Conservation (phyloP, 352 stramenopile species). For the Plasmopara muralis region DNA sequence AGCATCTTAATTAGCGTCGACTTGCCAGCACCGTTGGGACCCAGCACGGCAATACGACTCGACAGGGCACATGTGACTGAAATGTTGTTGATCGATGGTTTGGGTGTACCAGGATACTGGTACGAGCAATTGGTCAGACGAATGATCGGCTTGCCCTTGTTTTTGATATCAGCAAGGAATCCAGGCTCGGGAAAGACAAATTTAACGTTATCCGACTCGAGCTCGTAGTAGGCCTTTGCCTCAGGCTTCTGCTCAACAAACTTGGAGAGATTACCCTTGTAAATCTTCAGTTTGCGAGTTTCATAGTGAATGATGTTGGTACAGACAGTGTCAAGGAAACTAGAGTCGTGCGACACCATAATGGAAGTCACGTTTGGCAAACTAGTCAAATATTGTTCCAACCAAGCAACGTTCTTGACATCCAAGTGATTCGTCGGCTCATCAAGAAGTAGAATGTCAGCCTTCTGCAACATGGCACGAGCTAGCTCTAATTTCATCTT, state of each 20-base stretch:
- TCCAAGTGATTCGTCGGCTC: constrained; percentile 94
- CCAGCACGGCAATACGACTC: constrained; percentile 74
- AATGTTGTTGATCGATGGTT: constrained; percentile 82
- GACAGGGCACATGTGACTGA: constrained; percentile 74
- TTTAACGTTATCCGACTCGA: constrained; percentile 78
- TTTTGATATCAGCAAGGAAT: constrained; percentile 88
- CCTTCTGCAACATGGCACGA: constrained; percentile 92
- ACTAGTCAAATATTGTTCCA: constrained; percentile 88
- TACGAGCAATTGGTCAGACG: constrained; percentile 83
- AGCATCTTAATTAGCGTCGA: constrained; percentile 96
- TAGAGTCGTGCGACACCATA: constrained; percentile 95
- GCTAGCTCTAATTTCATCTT: constrained; percentile 94
- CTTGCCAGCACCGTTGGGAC: constrained; percentile 93
- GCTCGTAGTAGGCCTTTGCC: constrained; percentile 86
- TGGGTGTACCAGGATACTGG: constrained; percentile 68
- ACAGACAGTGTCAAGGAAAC: constrained; percentile 96
- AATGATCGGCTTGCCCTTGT: constrained; percentile 88
- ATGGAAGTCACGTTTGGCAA: constrained; percentile 88
- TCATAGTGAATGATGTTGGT: constrained; percentile 99
- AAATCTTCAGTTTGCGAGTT: constrained; percentile 86
- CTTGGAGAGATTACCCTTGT: constrained; percentile 81
- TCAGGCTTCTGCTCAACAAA: constrained; percentile 85
- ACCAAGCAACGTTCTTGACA: constrained; percentile 89
- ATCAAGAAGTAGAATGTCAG: constrained; percentile 95
- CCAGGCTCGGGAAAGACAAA: constrained; percentile 84